Evolutionary conservation across 371 early-diverging fungal species (phyloP).

Genomic region (Rhizopus sp.): DNA sequence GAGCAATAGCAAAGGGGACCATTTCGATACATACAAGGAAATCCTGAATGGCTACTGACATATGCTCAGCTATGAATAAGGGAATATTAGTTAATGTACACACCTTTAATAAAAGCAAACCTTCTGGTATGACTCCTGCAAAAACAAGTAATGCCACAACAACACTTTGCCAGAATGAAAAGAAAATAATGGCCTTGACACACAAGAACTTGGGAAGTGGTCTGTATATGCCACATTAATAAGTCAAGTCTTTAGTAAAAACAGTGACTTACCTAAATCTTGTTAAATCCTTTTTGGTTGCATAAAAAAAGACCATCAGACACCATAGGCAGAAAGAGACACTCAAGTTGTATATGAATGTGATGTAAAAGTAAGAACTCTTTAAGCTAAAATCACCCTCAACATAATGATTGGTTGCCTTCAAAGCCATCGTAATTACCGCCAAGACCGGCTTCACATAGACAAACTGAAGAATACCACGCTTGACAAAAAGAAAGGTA

Average conservation of each 20-base stretch:
- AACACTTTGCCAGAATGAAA: slow-evolving; percentile 97
- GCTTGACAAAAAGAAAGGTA: slow-evolving; percentile 83
- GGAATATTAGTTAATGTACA: background rate
- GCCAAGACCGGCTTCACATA: slow-evolving; percentile 87
- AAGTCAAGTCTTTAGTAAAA: background rate
- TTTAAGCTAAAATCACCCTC: slow-evolving; percentile 79
- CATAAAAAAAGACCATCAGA: slow-evolving; percentile 86
- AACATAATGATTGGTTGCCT: slow-evolving; percentile 71
- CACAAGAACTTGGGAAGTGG: slow-evolving; percentile 94
- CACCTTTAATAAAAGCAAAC: slow-evolving; percentile 35
- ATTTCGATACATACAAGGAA: slow-evolving; percentile 92
- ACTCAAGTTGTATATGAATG: slow-evolving; percentile 84
- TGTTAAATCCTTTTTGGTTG: slow-evolving; percentile 78
- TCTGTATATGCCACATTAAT: background rate
- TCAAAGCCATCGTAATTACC: slow-evolving; percentile 78
- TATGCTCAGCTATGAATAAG: slow-evolving; percentile 59
- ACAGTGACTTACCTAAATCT: slow-evolving; percentile 65
- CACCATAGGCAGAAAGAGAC: slow-evolving; percentile 87
- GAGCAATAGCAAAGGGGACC: slow-evolving; percentile 82
- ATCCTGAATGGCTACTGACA: slow-evolving; percentile 90
- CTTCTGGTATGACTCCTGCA: slow-evolving; percentile 69
- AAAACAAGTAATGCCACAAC: slow-evolving; percentile 81
- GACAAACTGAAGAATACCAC: slow-evolving; percentile 94
- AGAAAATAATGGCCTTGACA: slow-evolving; percentile 93
- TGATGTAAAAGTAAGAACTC: slow-evolving; percentile 81